Evolutionary conservation across 2,329 filamentous ascomycete species (phyloP).

Genomic region (Tolypocladium tundrense): DNA sequence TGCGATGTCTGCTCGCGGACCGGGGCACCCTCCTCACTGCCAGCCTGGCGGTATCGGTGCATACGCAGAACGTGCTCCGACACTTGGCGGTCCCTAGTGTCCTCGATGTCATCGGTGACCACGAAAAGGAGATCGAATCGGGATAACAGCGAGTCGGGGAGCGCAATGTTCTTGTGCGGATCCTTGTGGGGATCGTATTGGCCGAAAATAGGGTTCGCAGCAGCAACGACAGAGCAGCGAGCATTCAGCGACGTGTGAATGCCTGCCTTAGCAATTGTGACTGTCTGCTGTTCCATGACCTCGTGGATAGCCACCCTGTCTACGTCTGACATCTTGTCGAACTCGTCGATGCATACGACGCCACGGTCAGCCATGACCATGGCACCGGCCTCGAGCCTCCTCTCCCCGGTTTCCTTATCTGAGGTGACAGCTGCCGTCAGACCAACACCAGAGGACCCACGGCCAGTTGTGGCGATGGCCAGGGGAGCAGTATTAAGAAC

Average conservation of each 20-base stretch:
- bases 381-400: slow-evolving; percentile 88
- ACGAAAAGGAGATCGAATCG: slow-evolving; percentile 98
- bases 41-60: slow-evolving; percentile 89
- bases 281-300: slow-evolving; percentile 99
- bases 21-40: slow-evolving; percentile 87
- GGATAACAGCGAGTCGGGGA: slow-evolving; percentile 90
- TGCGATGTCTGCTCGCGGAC: slow-evolving; percentile 82
- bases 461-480: slow-evolving; percentile 92
- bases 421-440: slow-evolving; percentile 91
- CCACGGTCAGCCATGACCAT: slow-evolving; percentile 97
- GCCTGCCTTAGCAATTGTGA: slow-evolving; percentile 96
- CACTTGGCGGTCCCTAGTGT: slow-evolving; percentile 78
- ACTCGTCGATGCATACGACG: slow-evolving; percentile 98
- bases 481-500: slow-evolving; percentile 94
- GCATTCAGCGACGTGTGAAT: slow-evolving; percentile 97
- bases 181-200: slow-evolving; percentile 99
- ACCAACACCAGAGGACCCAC: slow-evolving; percentile 95
- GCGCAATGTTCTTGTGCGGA: slow-evolving; percentile 94
- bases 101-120: slow-evolving; percentile 96
- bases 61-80: slow-evolving; percentile 96
- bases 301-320: slow-evolving; percentile 98
- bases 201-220: slow-evolving; percentile 94
- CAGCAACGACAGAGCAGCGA: slow-evolving; percentile 90
- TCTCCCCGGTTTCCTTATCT: slow-evolving; percentile 94
- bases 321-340: slow-evolving; percentile 99